Evolutionary conservation across 2,329 filamentous ascomycete species (phyloP).

Genomic region (Trichoderma aggressivum): DNA sequence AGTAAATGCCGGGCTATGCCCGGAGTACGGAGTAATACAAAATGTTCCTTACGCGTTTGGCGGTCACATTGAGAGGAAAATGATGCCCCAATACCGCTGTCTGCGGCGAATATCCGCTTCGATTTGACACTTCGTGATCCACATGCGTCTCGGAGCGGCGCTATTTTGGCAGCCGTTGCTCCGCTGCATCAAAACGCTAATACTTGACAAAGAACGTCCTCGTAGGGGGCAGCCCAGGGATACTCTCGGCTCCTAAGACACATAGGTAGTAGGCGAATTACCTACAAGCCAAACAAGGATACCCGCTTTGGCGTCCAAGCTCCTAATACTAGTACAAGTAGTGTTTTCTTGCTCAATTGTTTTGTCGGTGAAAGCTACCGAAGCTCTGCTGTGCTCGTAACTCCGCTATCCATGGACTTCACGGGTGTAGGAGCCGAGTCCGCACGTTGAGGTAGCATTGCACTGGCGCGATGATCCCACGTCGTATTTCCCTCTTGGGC

Average conservation of each 20-base stretch:
- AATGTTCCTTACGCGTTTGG: conserved; percentile 10
- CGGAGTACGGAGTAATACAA: not conserved
- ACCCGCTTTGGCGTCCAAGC: not conserved
- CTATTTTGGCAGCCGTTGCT: not conserved
- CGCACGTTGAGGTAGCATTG: not conserved
- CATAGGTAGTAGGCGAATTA: not conserved
- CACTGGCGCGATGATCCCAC: not conserved
- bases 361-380: not conserved
- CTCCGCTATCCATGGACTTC: not conserved
- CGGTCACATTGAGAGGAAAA: not conserved
- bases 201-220: not conserved
- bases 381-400: not conserved
- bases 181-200: not conserved
- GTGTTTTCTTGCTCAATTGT: not conserved
- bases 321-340: not conserved
- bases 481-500: not conserved
- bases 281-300: not conserved
- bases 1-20: not conserved
- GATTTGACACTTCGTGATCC: not conserved
- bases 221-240: not conserved
- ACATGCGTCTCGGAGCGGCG: not conserved
- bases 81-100: not conserved
- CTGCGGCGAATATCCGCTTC: not conserved
- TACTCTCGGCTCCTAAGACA: not conserved
- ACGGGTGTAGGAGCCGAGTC: not conserved